A percentile compares a stretch with the other conserved stretches of the same genome.
Evolutionary conservation across 2,329 filamentous ascomycete species (phyloP).

Genomic region (Venturia carpophila): DNA sequence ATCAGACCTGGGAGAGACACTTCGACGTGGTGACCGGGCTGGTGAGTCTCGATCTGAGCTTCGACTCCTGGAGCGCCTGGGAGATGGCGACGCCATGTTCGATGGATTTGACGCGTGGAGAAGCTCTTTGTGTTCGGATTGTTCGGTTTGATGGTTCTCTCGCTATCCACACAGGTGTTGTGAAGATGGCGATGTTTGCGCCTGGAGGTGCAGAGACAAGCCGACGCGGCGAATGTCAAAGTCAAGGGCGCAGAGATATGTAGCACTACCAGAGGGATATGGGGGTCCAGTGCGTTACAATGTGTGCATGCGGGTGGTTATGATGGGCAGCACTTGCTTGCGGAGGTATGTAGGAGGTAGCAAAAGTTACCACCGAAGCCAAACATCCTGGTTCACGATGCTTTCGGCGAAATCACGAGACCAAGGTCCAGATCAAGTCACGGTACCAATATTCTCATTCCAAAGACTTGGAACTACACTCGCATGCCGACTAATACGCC

Average conservation of each 20-base stretch:
- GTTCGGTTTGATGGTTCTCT: neutral
- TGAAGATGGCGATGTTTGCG: neutral
- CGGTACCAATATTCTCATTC: neutral
- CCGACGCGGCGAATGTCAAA: neutral
- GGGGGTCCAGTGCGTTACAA: neutral
- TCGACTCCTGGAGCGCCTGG: slow-evolving; percentile 6
- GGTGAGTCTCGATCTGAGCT: slow-evolving; percentile 5
- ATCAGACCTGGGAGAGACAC: slow-evolving; percentile 1
- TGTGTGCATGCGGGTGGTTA: neutral
- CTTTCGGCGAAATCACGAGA: neutral
- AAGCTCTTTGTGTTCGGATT: neutral
- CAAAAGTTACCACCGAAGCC: neutral
- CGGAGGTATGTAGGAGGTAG: slow-evolving; percentile 1
- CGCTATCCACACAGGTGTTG: neutral
- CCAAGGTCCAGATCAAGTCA: neutral
- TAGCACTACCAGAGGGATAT: neutral
- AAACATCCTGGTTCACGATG: neutral
- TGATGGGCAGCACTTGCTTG: neutral
- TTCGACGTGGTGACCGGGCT: slow-evolving; percentile 12
- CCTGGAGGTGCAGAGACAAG: neutral
- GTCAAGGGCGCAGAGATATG: neutral
- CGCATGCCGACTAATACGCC: neutral
- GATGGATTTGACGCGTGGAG: neutral
- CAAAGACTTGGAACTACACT: neutral
- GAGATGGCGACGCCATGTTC: slow-evolving; percentile 12